Evolutionary conservation across 1,139 yeast species (phyloP).

Genomic region (Yamadazyma triangularis): DNA sequence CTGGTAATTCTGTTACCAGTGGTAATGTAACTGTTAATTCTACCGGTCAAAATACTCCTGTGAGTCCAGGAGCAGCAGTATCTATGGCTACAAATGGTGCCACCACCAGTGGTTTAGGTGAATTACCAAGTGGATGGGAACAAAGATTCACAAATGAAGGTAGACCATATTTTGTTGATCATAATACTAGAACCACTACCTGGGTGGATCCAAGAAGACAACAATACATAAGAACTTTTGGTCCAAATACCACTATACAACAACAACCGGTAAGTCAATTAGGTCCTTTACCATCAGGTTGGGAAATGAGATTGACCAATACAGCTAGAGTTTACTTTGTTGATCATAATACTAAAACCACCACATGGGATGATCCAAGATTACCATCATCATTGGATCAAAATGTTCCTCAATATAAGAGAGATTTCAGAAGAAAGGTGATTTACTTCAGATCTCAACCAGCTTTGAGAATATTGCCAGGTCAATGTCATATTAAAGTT

Average conservation of each 20-base stretch:
- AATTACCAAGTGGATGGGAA: constrained; percentile 98
- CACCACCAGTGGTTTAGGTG: constrained; percentile 94
- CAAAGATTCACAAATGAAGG: constrained; percentile 98
- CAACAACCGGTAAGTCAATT: constrained; percentile 98
- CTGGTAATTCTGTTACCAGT: constrained; percentile 28
- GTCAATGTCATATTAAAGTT: constrained; percentile 97
- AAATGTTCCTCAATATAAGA: constrained; percentile 97
- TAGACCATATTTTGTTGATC: constrained; percentile 96
- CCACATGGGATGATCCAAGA: constrained; percentile 99
- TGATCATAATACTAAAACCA: constrained; percentile 97
- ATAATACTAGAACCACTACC: constrained; percentile 96
- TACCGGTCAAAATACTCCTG: constrained; percentile 43
- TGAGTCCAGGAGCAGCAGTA: constrained; percentile 68
- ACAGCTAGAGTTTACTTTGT: constrained; percentile 98
- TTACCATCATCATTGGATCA: constrained; percentile 95
- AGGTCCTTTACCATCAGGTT: constrained; percentile 97
- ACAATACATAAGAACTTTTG: constrained; percentile 94
- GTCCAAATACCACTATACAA: constrained; percentile 84
- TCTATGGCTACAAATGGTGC: constrained; percentile 86
- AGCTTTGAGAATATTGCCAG: constrained; percentile 92
- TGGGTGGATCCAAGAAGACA: constrained; percentile 99
- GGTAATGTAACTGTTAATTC: constrained; percentile 46
- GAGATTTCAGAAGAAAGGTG: constrained; percentile 96
- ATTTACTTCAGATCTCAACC: constrained; percentile 98
- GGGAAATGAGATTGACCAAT: constrained; percentile 99